A percentile compares a stretch with the other conserved stretches of the same genome.
These are phyloP conservation scores for Cutaneotrichosporon sp. DNA, from an alignment of 1,284 basidiomycete genomes.

Conservation along the genomic window DNA sequence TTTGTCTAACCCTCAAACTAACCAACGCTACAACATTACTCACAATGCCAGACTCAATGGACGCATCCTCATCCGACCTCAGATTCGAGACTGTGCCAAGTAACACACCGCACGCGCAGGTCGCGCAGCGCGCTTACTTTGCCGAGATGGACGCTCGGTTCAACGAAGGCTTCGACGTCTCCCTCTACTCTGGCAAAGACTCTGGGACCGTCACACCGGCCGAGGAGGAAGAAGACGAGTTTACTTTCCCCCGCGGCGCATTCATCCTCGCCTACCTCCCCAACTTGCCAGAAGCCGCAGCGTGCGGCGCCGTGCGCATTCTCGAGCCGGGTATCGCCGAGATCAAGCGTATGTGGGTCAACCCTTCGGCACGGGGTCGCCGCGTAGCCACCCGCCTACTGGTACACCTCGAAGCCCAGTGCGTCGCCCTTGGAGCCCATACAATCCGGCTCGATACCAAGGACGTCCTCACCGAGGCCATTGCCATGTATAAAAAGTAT, in stretches of 20 bases:
- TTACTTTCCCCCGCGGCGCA: not conserved
- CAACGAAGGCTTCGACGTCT: not conserved
- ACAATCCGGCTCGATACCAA: conserved; percentile 2
- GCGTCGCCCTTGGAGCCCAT: not conserved
- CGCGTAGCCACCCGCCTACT: not conserved
- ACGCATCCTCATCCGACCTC: not conserved
- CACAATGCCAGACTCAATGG: not conserved
- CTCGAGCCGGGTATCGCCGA: not conserved
- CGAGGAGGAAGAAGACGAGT: conserved; percentile 1
- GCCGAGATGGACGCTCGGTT: not conserved
- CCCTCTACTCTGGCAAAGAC: not conserved
- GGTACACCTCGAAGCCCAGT: not conserved
- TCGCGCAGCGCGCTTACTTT: not conserved
- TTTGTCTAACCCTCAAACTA: not conserved
- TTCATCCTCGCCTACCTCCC: not conserved
- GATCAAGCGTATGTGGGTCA: conserved; percentile 8
- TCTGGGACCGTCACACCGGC: not conserved
- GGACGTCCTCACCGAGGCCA: conserved; percentile 2
- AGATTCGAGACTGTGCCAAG: not conserved
- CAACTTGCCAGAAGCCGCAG: not conserved
- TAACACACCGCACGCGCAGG: not conserved
- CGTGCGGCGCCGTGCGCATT: conserved; percentile 1
- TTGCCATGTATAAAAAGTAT: not conserved
- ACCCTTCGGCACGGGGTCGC: not conserved
- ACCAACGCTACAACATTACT: not conserved